These are phyloP conservation scores for Hirsutella rhossiliensis DNA, from an alignment of 2,329 filamentous ascomycete genomes.

Conservation along the genomic window DNA sequence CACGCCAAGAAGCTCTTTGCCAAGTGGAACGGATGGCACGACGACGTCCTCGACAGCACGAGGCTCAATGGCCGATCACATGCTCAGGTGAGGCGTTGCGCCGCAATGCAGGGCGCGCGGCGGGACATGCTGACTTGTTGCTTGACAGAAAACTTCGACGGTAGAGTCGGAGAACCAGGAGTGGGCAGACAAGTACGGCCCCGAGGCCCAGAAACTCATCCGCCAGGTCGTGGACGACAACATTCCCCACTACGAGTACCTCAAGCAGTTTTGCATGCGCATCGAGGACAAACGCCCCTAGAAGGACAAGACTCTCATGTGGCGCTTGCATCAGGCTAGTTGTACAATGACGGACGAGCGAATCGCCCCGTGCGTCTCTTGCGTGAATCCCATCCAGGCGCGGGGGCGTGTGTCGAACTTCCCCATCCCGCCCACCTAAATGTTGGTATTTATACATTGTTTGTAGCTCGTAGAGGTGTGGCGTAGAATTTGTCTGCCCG, in stretches of 20 bases:
- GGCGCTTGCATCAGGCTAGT: background rate
- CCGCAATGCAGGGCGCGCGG: background rate
- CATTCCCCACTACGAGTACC: conserved; percentile 64
- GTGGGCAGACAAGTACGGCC: conserved; percentile 64
- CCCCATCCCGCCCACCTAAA: too few relatives aligned
- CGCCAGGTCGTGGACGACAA: conserved; percentile 60
- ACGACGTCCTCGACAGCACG: conserved; percentile 79
- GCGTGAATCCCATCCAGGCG: too few relatives aligned
- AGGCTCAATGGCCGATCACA: conserved; percentile 59
- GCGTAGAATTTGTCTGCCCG: too few relatives aligned
- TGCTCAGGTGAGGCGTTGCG: conserved; percentile 38
- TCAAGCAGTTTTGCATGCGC: conserved; percentile 65
- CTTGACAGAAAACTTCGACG: conserved; percentile 45
- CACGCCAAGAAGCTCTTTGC: conserved; percentile 68
- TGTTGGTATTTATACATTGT: too few relatives aligned
- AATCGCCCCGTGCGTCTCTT: too few relatives aligned
- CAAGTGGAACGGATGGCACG: conserved; percentile 96
- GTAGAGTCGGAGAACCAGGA: conserved; percentile 56
- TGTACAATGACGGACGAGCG: too few relatives aligned
- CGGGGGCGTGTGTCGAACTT: too few relatives aligned
- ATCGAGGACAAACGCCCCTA: conserved; percentile 14
- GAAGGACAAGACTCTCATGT: background rate
- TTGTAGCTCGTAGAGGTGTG: too few relatives aligned
- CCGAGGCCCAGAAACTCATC: conserved; percentile 58
- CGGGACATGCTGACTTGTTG: background rate